phyloP scores from a whole-genome alignment of 306 rosid species.

The Lathyrus tuberosus region DNA sequence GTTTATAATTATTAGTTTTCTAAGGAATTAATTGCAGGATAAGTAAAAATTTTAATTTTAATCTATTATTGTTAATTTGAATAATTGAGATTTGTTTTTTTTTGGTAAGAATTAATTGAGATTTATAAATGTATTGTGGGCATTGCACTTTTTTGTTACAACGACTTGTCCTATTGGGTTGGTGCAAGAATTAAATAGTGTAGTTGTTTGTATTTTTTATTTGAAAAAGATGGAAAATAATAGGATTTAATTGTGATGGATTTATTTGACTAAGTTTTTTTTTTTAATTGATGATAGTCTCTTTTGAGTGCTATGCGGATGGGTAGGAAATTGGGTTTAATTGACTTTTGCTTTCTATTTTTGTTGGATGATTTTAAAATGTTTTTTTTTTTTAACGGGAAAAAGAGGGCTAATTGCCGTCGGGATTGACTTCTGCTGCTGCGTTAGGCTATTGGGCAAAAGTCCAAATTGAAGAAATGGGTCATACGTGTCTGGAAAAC shows the following conservation, averaged over 20 bases:
- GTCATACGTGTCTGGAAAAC: too few species aligned
- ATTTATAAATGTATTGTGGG: neutral
- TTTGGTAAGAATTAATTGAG: neutral
- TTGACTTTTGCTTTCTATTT: neutral
- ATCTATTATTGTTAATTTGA: too few species aligned
- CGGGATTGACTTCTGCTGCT: constrained; percentile 4
- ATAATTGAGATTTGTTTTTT: neutral
- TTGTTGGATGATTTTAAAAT: neutral
- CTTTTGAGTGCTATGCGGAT: constrained; percentile 26
- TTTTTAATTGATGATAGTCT: neutral
- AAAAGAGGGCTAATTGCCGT: neutral
- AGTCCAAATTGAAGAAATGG: neutral
- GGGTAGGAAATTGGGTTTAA: constrained; percentile 2
- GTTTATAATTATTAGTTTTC: too few species aligned
- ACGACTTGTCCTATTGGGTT: neutral
- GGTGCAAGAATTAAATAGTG: neutral
- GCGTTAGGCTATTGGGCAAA: neutral
- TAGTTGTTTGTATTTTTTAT: neutral
- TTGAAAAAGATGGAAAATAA: neutral
- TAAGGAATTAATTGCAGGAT: too few species aligned
- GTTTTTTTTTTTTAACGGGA: neutral
- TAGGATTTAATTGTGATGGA: neutral
- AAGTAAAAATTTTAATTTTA: too few species aligned
- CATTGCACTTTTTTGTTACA: neutral
- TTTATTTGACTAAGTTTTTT: constrained; percentile 29